Evolutionary conservation across 495 filamentous ascomycete genomes (phyloP), one percentile per base, ranked within the genome.

Genomic region (Penicillium pancosmium): DNA sequence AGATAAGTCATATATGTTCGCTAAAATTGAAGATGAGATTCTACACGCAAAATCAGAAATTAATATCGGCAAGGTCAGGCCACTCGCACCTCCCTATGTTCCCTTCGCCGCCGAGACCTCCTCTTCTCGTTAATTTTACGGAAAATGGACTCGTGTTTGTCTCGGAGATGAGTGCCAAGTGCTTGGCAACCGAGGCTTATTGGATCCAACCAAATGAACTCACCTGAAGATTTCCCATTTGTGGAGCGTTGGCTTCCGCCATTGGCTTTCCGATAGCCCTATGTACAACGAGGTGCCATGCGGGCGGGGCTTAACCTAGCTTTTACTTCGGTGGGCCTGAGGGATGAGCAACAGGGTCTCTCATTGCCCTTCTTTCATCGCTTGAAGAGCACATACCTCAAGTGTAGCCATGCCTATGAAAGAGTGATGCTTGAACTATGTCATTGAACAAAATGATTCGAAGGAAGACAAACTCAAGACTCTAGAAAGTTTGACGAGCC

Each of bases 111-210:
- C 36, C 36, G 41, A 44, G 16, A 16, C 8, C 2, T 16, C 16
- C 16, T 16, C 9, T 9, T 27, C 18, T 31, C 46, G 46, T 48
- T 5, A 19, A 48, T 25, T 12, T 48, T 48, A 48, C 46, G 46
- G 23, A 5, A 48, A 48, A 27, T 7, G 15, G 46, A 25, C 46
- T 48, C 46, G 46, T 27, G 23, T 44, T 18, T 48, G 46, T 48
- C 46, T 48, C 46, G 23, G 46, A 48, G 46, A 48, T 25, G 23
- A 15, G 19, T 48, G 46, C 46, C 46, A 48, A 48, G 46, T 48
- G 21, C 46, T 48, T 48, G 46, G 46, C 46, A 25, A 19, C 46
- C 9, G 23, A 27, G 21, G 19, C 46, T 48, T 27, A 48, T 48
- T 48, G 46, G 46, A 48, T 48, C 8, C 46, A 13, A 3, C 5